A percentile compares a stretch with the other conserved stretches of the same genome.
Conservation (phyloP, 23 red algal species). For the Pyropia haitanensis region DNA sequence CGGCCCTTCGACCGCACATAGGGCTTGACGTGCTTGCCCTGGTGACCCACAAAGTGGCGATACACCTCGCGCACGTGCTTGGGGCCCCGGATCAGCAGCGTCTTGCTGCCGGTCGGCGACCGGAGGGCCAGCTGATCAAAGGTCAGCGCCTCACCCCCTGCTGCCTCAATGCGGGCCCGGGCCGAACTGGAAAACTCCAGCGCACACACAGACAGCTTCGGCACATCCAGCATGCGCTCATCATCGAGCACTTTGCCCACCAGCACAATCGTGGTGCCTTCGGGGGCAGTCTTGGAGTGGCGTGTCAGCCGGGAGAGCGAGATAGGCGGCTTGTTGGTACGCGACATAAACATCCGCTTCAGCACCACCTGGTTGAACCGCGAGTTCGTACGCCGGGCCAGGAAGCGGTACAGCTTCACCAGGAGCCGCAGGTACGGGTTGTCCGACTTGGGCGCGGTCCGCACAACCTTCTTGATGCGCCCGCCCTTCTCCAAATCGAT, state of each 20-base stretch:
- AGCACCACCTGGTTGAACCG: constrained; percentile 84
- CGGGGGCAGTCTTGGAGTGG: constrained; percentile 23
- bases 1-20: constrained; percentile 89
- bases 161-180: constrained; percentile 77
- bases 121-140: constrained; percentile 90
- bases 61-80: constrained; percentile 87
- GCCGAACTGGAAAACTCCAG: constrained; percentile 81
- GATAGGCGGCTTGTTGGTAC: constrained; percentile 90
- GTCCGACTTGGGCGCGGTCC: constrained; percentile 68
- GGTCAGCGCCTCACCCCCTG: constrained; percentile 85
- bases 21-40: constrained; percentile 84
- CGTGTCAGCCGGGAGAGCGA: constrained; percentile 52
- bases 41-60: constrained; percentile 86
- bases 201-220: constrained; percentile 80
- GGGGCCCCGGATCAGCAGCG: constrained; percentile 67
- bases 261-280: constrained; percentile 74
- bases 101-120: constrained; percentile 65
- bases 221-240: constrained; percentile 76
- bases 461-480: constrained; percentile 68
- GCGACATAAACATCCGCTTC: constrained; percentile 89
- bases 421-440: constrained; percentile 89
- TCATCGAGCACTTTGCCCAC: constrained; percentile 95
- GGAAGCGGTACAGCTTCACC: constrained; percentile 85
- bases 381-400: constrained; percentile 84
- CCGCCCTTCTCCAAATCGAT: constrained; percentile 97